phyloP scores from a whole-genome alignment of 2,329 filamentous ascomycete species.

The Aspergillus sp. region DNA sequence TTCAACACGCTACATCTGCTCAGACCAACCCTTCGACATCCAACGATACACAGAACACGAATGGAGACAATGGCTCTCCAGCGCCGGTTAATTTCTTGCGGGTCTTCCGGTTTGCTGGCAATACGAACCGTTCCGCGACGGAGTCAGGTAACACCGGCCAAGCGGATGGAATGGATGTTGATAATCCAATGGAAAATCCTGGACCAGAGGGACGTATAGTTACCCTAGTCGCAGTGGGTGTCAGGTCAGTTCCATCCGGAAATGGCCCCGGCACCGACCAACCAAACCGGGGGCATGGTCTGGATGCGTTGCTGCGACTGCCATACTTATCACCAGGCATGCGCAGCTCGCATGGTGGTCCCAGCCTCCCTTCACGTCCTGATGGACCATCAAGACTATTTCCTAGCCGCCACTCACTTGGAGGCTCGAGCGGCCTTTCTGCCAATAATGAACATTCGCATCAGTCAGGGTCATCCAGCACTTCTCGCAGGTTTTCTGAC shows the following conservation, averaged over 20 bases:
- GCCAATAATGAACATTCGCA: constrained; percentile 47
- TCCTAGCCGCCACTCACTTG: constrained; percentile 47
- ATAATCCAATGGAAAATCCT: constrained; percentile 32
- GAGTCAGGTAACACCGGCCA: constrained; percentile 17
- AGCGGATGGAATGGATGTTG: constrained; percentile 31
- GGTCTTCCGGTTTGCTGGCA: constrained; percentile 57
- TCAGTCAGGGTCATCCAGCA: constrained; percentile 38
- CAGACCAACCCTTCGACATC: constrained; percentile 36
- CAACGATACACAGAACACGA: constrained; percentile 27
- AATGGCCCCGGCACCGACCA: constrained; percentile 40
- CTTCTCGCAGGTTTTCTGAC: constrained; percentile 27
- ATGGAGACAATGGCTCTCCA: constrained; percentile 35
- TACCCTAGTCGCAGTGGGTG: constrained; percentile 62
- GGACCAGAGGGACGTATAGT: constrained; percentile 52
- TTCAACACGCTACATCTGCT: constrained; percentile 54
- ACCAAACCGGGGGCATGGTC: constrained; percentile 31
- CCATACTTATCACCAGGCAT: constrained; percentile 39
- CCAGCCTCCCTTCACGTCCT: constrained; percentile 45
- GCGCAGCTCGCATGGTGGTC: constrained; percentile 37
- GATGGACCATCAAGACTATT: constrained; percentile 49
- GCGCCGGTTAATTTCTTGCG: constrained; percentile 59
- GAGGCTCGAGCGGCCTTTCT: constrained; percentile 42
- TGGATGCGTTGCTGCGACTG: constrained; percentile 40
- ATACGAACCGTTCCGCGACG: constrained; percentile 16
- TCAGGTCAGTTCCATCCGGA: constrained; percentile 54